These are phyloP conservation scores for Prunus mume DNA, from an alignment of 306 rosid species.

Conservation along the genomic window DNA sequence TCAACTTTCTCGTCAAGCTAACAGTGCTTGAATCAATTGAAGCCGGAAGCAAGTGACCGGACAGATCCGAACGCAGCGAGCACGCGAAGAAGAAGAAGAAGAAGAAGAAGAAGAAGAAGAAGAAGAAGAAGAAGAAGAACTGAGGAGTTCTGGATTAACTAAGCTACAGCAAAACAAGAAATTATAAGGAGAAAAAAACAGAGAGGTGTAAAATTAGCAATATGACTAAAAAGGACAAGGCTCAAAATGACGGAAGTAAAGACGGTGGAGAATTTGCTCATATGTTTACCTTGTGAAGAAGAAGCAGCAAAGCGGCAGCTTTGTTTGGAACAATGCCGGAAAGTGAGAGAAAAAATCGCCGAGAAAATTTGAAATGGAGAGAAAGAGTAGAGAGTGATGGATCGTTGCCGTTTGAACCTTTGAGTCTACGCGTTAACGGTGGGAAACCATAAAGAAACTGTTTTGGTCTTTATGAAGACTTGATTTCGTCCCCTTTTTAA, in stretches of 20 bases:
- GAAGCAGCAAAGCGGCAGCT: neutral
- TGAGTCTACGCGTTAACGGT: conserved; percentile 28
- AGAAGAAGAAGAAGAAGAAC: neutral
- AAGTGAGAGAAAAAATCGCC: conserved; percentile 13
- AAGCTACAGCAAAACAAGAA: neutral
- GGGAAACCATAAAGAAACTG: conserved; percentile 14
- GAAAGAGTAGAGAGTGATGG: conserved; percentile 3
- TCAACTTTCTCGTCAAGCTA: conserved; percentile 18
- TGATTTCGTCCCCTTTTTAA: neutral
- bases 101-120: too few relatives aligned
- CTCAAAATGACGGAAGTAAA: neutral
- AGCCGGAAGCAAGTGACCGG: conserved; percentile 5
- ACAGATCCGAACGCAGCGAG: conserved; percentile 45
- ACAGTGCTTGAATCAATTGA: conserved; percentile 12
- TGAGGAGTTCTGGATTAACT: neutral
- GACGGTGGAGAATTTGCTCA: conserved; percentile 9
- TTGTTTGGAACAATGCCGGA: conserved; percentile 41
- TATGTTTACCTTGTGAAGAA: conserved; percentile 38
- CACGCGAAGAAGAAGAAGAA: neutral
- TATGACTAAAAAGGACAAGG: conserved; percentile 19
- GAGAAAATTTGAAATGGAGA: conserved; percentile 5
- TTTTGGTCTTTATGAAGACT: neutral
- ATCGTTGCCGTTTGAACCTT: conserved; percentile 23
- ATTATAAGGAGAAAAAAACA: neutral
- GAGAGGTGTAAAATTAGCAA: neutral